Conservation (phyloP, 192 early-diverging fungal genomes). For the Umbelopsis isabellina region DNA sequence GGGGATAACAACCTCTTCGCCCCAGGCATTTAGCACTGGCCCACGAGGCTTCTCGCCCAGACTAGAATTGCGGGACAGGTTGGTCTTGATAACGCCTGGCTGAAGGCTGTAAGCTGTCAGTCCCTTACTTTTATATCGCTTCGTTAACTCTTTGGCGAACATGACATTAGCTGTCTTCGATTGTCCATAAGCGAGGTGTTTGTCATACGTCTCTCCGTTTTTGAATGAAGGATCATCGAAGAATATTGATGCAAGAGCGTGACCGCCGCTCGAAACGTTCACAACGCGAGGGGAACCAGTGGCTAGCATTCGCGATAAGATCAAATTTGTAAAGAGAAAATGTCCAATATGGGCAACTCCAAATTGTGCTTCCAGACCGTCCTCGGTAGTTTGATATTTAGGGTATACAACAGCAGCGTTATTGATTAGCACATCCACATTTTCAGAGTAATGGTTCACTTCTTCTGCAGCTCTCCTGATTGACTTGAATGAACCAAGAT, state of each 20-base stretch:
- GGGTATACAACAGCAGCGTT: conserved; percentile 30
- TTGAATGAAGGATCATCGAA: conserved; percentile 19
- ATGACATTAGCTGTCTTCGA: conserved; percentile 18
- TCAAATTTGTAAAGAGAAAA: conserved; percentile 25
- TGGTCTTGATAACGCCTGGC: background rate
- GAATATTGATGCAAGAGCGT: background rate
- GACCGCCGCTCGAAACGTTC: background rate
- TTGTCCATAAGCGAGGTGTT: background rate
- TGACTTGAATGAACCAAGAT: conserved; percentile 7
- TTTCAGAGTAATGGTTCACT: conserved; percentile 10
- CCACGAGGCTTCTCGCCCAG: background rate
- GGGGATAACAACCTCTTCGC: background rate
- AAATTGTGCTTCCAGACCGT: conserved; percentile 52
- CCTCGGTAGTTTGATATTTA: conserved; percentile 35
- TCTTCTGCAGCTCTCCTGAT: conserved; percentile 19
- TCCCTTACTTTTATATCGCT: background rate
- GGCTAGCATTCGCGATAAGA: background rate
- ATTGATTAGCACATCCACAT: conserved; percentile 35
- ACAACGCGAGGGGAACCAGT: background rate
- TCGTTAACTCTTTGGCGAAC: background rate
- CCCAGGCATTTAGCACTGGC: background rate
- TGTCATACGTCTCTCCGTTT: background rate
- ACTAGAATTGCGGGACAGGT: background rate
- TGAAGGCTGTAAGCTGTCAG: background rate
- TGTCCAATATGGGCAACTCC: conserved; percentile 18